A percentile compares a stretch with the other conserved stretches of the same genome.
Evolutionary conservation across 306 rosid genomes (phyloP).

Genomic region (Ormosia semicastrata): DNA sequence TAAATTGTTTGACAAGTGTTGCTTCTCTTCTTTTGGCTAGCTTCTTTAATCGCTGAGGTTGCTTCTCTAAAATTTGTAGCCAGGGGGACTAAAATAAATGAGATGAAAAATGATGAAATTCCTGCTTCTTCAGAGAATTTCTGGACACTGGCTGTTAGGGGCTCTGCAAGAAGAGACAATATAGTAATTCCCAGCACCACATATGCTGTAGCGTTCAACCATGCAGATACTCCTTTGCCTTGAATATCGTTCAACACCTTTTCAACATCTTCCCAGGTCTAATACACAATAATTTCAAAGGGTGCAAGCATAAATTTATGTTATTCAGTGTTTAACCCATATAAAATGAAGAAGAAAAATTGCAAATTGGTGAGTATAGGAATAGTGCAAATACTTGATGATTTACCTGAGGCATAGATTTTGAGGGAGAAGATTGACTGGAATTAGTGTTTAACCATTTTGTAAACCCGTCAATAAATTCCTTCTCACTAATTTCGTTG

Average conservation of each 20-base stretch:
- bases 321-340: neutral
- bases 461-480: constrained; percentile 37
- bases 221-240: constrained; percentile 28
- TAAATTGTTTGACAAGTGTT: constrained; percentile 59
- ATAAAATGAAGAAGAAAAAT: neutral
- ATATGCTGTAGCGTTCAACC: constrained; percentile 37
- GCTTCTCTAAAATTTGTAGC: constrained; percentile 72
- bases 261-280: constrained; percentile 53
- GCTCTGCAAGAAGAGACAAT: constrained; percentile 60
- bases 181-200: constrained; percentile 43
- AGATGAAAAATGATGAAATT: constrained; percentile 54
- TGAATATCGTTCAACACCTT: constrained; percentile 41
- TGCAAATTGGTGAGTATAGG: neutral
- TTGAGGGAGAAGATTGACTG: neutral
- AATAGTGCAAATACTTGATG: constrained; percentile 30
- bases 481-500: constrained; percentile 37
- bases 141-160: constrained; percentile 55
- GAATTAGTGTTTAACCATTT: constrained; percentile 36
- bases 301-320: neutral
- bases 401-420: constrained; percentile 19
- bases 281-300: constrained; percentile 6
- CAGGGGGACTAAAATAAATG: constrained; percentile 59
- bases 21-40: constrained; percentile 45
- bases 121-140: constrained; percentile 45
- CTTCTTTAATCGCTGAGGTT: constrained; percentile 52